phyloP scores from a whole-genome alignment of 345 rosid species.

The Physaria fendleri region DNA sequence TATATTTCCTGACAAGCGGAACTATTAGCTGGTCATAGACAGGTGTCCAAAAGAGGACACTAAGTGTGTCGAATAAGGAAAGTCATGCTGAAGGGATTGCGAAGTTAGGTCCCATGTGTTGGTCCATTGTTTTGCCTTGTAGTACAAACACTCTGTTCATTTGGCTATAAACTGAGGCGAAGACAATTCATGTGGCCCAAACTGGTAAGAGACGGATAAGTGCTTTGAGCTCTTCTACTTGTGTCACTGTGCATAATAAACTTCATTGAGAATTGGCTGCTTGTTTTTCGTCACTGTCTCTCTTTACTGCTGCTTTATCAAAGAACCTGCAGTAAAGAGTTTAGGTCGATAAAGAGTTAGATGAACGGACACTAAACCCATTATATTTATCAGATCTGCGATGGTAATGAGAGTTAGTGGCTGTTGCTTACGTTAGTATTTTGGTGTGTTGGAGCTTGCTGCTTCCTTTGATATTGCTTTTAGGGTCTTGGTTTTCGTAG shows the following conservation, averaged over 20 bases:
- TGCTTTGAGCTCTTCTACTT: conserved; percentile 76
- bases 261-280: conserved; percentile 35
- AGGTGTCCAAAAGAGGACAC: too few relatives aligned
- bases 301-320: conserved; percentile 65
- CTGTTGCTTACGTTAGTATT: too few relatives aligned
- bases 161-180: conserved; percentile 54
- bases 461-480: conserved; percentile 50
- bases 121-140: conserved; percentile 63
- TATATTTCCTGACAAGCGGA: too few relatives aligned
- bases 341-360: background rate
- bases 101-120: conserved; percentile 41
- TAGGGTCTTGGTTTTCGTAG: conserved; percentile 40
- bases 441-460: conserved; percentile 49
- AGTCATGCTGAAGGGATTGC: conserved; percentile 67
- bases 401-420: too few relatives aligned
- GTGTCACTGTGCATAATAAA: conserved; percentile 69
- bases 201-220: conserved; percentile 53
- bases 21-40: too few relatives aligned
- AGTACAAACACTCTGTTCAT: conserved; percentile 54
- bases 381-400: too few relatives aligned
- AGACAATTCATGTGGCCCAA: conserved; percentile 66
- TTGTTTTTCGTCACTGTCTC: conserved; percentile 30
- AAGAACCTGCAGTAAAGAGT: conserved; percentile 44
- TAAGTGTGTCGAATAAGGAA: conserved; percentile 58
- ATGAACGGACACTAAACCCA: too few relatives aligned